Evolutionary conservation across 2,329 filamentous ascomycete species (phyloP), one percentile per base, ranked within the genome.

Genomic region (Stylonectria norvegica): DNA sequence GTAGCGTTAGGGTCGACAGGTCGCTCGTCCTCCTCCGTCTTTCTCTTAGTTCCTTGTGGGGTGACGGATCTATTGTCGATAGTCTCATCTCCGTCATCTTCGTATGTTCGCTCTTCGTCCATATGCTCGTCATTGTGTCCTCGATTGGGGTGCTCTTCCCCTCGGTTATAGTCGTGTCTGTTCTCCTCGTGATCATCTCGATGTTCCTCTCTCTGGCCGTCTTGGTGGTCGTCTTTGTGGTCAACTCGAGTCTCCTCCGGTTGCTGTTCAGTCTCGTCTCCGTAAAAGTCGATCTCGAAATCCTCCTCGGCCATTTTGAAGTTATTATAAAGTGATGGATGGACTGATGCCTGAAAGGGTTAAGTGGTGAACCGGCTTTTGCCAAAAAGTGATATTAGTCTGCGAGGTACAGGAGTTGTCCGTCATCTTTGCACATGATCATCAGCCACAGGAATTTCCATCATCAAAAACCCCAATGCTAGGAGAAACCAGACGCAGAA

Each of bases 201-300:
- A 15, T 60, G 52, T n/a, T 63, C 33, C 20, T 36, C 23, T 11
- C 66, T 62, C 23, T 65, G 58, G 22, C 37, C 28, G n/a, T 42
- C 20, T 5, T 47, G 33, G 23, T 34, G 36, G 18, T 62, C 54
- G 17, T 65, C 60, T 30, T 71, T 66, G 30, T 65, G 59, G 42
- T 67, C 63, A 20, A 66, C 57, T 28, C 69, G 62, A 29, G 64
- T 55, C 20, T 54, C 47, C 28, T 52, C 48, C 29, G 49, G 48
- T 6, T 47, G 45, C 12, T 69, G 63, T 43, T 71, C 65, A 17
- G 76, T 70, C 41, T 68, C 65, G 55, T 84, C 81, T 55, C 79
- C 81, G 58, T 85, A 86, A 56, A 85, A 81, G 53, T 86, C 82
- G 66, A 86, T 84, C 55, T 85, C 82, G 62, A 83, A 85, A 55